Evolutionary conservation across 1,139 yeast species (phyloP), one percentile per base, ranked within the genome.

Genomic region (Zygosaccharomyces sapae): DNA sequence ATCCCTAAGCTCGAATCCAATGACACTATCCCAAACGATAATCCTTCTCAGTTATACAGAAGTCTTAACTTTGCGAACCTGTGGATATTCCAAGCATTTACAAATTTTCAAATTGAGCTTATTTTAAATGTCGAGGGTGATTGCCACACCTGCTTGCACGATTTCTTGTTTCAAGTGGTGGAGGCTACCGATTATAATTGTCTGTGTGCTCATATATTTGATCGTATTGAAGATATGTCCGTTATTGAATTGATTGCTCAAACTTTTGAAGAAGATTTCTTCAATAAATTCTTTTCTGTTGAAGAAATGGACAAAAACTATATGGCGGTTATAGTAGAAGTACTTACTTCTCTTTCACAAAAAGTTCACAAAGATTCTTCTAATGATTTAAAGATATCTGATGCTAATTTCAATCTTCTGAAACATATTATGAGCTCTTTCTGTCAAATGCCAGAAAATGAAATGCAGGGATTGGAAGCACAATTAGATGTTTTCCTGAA

Each of bases 51-150:
- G 2, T 29, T 53, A 20, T 62, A 53, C 37, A 39, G 43, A 8
- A 47, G 47, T 18, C 49, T 65, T 42, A 63, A 63, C 44, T 65
- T 65, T 46, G 54, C 65, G 7, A 65, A 62, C 45, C 39, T 62
- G 16, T 62, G 66, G 67, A 47, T 62, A 9, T 61, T 62, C 42
- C 66, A 63, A 45, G 57, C 59, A 0, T 55, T 51, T 33, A 61
- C 66, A 2, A 51, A 52, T 22, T 61, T 48, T 43, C 50, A 51
- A 30, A 40, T 61, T 13, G 51, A 50, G 13, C 33, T 39, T 13
- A 20, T 53, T 7, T 16, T 44, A 9, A 9, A 42, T 9, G 19
- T 2, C 3, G 36, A 36, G 8, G 43, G 38, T 10, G 25, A 41
- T 13, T 13, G 41, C 10, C 41, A 35, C 16, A 38, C 47, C 4